Percentiles rank a stretch among this genome's conserved stretches.
Conservation (phyloP, 169 alveolate genomes). For the Eimeria maxima region DNA sequence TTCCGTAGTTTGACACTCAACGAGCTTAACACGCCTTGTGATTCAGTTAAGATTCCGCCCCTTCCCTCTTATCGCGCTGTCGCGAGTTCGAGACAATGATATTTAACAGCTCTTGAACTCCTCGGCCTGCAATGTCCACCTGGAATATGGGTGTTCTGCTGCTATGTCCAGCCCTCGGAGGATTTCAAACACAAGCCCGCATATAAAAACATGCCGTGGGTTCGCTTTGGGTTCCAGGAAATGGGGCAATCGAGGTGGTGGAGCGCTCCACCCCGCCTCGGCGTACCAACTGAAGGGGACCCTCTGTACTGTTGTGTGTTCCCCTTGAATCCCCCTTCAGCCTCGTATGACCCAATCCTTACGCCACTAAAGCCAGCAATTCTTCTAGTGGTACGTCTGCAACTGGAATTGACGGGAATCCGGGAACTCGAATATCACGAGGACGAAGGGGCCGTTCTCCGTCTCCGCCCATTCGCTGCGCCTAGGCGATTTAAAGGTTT, state of each 20-base stretch:
- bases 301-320: background rate
- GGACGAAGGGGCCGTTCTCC: background rate
- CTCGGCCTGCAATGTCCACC: background rate
- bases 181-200: background rate
- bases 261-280: background rate
- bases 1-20: background rate
- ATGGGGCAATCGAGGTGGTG: background rate
- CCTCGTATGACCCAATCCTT: background rate
- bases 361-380: background rate
- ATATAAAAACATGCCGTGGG: background rate
- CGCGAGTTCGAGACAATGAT: background rate
- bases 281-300: background rate
- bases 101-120: background rate
- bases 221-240: background rate
- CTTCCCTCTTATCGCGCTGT: background rate
- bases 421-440: background rate
- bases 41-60: background rate
- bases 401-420: background rate
- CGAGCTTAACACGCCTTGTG: background rate
- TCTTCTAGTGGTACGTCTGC: background rate
- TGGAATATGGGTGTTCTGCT: background rate
- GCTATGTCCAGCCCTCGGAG: background rate
- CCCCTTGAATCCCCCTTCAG: background rate
- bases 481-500: conserved; percentile 3
- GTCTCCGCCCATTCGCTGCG: background rate